Conservation (phyloP, 1,139 yeast species). For the Geotrichum bryndzae region DNA sequence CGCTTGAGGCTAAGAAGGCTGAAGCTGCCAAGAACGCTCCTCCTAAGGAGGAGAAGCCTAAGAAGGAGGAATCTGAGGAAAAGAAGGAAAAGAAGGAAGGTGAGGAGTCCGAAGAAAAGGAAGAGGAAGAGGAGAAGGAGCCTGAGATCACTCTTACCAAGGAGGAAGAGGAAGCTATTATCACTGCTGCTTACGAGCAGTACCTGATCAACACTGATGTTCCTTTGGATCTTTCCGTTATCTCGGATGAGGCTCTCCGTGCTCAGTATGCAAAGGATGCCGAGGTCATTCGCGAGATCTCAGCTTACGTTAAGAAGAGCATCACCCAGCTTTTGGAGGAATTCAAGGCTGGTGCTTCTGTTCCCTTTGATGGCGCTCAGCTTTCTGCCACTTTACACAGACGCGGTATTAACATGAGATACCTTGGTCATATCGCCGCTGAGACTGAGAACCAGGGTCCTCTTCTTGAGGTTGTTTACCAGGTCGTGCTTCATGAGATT, state of each 20-base stretch:
- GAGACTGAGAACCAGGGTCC: conserved; percentile 5
- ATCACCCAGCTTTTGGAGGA: conserved; percentile 61
- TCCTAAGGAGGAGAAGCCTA: conserved; percentile 21
- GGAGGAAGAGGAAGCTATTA: conserved; percentile 33
- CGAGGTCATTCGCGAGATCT: conserved; percentile 59
- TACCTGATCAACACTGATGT: conserved; percentile 68
- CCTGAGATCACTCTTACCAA: conserved; percentile 14
- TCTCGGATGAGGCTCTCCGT: conserved; percentile 40
- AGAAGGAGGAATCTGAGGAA: conserved; percentile 21
- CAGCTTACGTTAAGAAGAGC: conserved; percentile 52
- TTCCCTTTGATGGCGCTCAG: conserved; percentile 78
- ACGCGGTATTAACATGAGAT: conserved; percentile 83
- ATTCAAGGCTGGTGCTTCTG: conserved; percentile 45
- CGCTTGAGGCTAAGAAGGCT: conserved; percentile 10
- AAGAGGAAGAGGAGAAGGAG: conserved; percentile 28
- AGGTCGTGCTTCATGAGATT: conserved; percentile 59
- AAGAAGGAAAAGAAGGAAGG: conserved; percentile 2
- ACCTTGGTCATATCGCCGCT: conserved; percentile 50
- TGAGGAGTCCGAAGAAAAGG: conserved; percentile 41
- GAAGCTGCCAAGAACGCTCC: conserved; percentile 16
- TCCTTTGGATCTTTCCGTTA: conserved; percentile 40
- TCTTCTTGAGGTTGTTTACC: conserved; percentile 24
- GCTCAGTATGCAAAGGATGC: conserved; percentile 47
- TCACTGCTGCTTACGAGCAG: conserved; percentile 52
- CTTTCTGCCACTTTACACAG: conserved; percentile 65